Evolutionary conservation across 2,329 filamentous ascomycete genomes (phyloP).

Genomic region (Ophiostoma sp.): DNA sequence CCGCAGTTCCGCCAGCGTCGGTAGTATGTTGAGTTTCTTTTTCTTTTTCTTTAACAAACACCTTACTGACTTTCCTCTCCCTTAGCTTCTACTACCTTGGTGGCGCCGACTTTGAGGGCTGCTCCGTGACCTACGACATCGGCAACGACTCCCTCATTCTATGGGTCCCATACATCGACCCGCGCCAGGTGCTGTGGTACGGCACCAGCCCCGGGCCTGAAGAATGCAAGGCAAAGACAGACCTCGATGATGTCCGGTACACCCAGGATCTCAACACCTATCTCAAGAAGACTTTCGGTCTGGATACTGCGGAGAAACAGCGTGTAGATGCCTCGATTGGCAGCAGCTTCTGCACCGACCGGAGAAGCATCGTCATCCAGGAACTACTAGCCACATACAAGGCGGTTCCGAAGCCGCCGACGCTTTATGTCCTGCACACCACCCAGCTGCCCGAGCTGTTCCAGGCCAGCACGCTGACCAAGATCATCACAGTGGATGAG

Average conservation of each 20-base stretch:
- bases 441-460: conserved; percentile 16
- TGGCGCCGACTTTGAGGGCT: conserved; percentile 51
- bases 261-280: conserved; percentile 45
- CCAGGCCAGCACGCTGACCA: neutral
- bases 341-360: conserved; percentile 26
- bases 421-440: conserved; percentile 43
- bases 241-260: conserved; percentile 67
- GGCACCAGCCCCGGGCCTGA: conserved; percentile 56
- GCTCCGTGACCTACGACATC: conserved; percentile 54
- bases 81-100: conserved; percentile 55
- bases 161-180: conserved; percentile 67
- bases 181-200: conserved; percentile 57
- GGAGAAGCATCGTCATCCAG: neutral
- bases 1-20: conserved; percentile 53
- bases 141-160: conserved; percentile 58
- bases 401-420: conserved; percentile 21
- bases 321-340: conserved; percentile 22
- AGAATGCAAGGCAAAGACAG: conserved; percentile 57
- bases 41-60: neutral
- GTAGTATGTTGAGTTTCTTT: conserved; percentile 42
- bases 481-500: conserved; percentile 42
- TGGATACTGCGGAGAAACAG: conserved; percentile 1
- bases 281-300: conserved; percentile 44
- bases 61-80: neutral
- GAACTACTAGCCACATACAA: neutral